These are phyloP conservation scores for Cadophora sp. DNA, from an alignment of 2,329 filamentous ascomycete species.

Conservation along the genomic window DNA sequence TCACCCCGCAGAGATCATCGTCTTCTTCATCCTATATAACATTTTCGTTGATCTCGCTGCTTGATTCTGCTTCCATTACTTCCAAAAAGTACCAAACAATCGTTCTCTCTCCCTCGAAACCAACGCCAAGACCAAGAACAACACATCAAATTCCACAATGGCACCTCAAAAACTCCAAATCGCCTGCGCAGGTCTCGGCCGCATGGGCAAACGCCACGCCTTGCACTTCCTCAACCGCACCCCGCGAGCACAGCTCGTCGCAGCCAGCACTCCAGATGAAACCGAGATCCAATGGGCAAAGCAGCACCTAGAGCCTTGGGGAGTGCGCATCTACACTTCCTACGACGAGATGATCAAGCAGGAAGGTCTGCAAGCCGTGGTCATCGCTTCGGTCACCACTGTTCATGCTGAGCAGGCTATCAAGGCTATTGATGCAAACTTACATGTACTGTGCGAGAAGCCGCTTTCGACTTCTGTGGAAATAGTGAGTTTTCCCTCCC, in stretches of 20 bases:
- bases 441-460: slow-evolving; percentile 67
- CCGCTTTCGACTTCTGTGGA: slow-evolving; percentile 64
- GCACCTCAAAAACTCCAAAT: slow-evolving; percentile 48
- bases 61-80: background rate
- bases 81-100: background rate
- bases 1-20: no score
- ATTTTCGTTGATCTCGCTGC: background rate
- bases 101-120: background rate
- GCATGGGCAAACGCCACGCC: slow-evolving; percentile 61
- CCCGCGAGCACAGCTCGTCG: slow-evolving; percentile 56
- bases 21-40: background rate
- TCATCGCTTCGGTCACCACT: slow-evolving; percentile 53
- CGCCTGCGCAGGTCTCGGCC: slow-evolving; percentile 57
- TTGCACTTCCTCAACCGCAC: slow-evolving; percentile 54
- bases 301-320: slow-evolving; percentile 51
- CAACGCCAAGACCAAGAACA: background rate
- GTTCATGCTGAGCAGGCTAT: slow-evolving; percentile 65
- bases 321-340: slow-evolving; percentile 53
- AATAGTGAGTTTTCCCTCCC: slow-evolving; percentile 50
- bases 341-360: slow-evolving; percentile 56
- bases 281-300: slow-evolving; percentile 54
- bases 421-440: slow-evolving; percentile 59
- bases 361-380: slow-evolving; percentile 51
- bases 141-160: slow-evolving; percentile 12
- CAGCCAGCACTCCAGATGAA: slow-evolving; percentile 55